These are phyloP conservation scores for Penicillium hesseltinei DNA, from an alignment of 2,329 filamentous ascomycete genomes.

Conservation along the genomic window DNA sequence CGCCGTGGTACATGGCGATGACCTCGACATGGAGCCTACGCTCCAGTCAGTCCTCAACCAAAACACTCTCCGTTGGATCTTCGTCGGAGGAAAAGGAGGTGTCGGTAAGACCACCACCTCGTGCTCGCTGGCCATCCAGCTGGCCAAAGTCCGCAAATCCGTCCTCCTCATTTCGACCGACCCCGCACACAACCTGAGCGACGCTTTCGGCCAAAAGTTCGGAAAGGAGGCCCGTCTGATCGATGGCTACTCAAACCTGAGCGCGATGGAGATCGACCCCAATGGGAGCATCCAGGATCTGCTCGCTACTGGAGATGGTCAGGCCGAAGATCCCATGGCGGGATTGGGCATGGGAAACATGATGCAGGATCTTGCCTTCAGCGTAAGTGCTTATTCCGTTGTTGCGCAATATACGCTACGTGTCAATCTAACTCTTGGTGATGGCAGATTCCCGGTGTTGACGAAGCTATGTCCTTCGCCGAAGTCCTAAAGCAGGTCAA, in stretches of 20 bases:
- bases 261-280: conserved; percentile 98
- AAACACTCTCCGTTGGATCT: conserved; percentile 95
- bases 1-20: conserved; percentile 54
- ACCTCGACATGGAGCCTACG: conserved; percentile 76
- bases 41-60: conserved; percentile 95
- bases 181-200: conserved; percentile 94
- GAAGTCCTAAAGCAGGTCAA: conserved; percentile 99
- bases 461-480: conserved; percentile 99
- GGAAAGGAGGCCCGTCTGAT: conserved; percentile 95
- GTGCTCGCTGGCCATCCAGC: conserved; percentile 95
- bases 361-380: conserved; percentile 98
- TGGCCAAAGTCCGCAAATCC: conserved; percentile 89
- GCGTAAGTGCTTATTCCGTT: conserved; percentile 53
- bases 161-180: conserved; percentile 98
- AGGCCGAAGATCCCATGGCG: conserved; percentile 63
- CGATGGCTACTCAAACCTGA: conserved; percentile 88
- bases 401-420: neutral
- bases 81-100: conserved; percentile 96
- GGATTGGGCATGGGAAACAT: conserved; percentile 79
- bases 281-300: conserved; percentile 97
- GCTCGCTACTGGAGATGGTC: conserved; percentile 70
- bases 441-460: conserved; percentile 86
- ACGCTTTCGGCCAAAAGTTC: conserved; percentile 98
- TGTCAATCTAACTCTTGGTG: conserved; percentile 9
- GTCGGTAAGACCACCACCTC: conserved; percentile 99